Evolutionary conservation across 352 stramenopile genomes (phyloP), one percentile per base, ranked within the genome.

Genomic region (Phytophthora kernoviae): DNA sequence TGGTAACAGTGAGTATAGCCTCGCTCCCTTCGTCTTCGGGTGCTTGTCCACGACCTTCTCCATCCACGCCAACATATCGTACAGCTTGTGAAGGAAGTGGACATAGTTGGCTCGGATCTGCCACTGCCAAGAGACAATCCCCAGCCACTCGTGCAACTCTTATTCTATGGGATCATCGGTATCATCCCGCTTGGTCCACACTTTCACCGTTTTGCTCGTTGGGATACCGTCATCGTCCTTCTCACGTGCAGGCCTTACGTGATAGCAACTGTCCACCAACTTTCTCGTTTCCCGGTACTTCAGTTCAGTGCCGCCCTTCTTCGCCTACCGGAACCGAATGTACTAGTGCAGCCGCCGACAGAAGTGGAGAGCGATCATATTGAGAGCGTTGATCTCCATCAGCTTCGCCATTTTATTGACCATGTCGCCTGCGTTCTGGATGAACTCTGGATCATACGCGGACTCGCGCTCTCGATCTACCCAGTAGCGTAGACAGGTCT

Each of bases 351-450:
- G 26, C 27, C 58, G 49, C 12, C 50, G 34, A n/a, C 58, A 42
- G 36, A 66, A 66, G 43, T 60, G 42, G 21, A 60, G 21, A 6
- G 42, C 24, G 21, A 66, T 36, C 50, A 66, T 61, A 0, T 56
- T 54, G n/a, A 15, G 21, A 33, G 58, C 42, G 36, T 57, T 66
- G 42, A 47, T 42, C 0, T 36, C n/a, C 50, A 53, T 60, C 36
- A 60, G 26, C 5, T 41, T 45, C 2, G 15, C 17, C 4, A 22
- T 42, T 41, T 27, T 47, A 41, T 54, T 37, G 22, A 51, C 37
- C 24, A 54, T 17, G 22, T 22, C 2, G 3, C 24, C 6, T 7
- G 24, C 24, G 3, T 7, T 7, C 24, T 30, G 24, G 24, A 30
- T 3, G 3, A 6, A 30, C 22, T 56, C 20, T 22, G 57, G 36